Evolutionary conservation across 441 rosid genomes (phyloP).

Genomic region (Adansonia grandidieri): DNA sequence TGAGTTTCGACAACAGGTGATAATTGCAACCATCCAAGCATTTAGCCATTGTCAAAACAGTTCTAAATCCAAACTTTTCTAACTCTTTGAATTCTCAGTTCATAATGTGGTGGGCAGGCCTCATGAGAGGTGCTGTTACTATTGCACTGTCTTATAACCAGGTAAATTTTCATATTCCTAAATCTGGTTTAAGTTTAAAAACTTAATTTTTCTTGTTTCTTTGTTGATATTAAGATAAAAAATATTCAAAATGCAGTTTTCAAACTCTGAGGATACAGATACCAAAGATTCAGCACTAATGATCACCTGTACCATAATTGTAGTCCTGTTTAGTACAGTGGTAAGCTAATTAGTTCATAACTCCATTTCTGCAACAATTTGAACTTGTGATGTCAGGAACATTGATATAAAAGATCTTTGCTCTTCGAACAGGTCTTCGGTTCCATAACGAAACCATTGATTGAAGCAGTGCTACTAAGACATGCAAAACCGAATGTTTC

Average conservation of each 20-base stretch:
- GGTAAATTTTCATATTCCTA: conserved; percentile 30
- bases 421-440: conserved; percentile 57
- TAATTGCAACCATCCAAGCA: background rate
- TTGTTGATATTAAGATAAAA: conserved; percentile 15
- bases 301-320: conserved; percentile 62
- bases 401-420: background rate
- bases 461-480: conserved; percentile 49
- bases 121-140: conserved; percentile 84
- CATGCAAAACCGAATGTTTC: conserved; percentile 41
- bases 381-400: background rate
- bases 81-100: conserved; percentile 45
- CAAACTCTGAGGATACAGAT: background rate
- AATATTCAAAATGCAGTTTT: conserved; percentile 49
- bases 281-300: conserved; percentile 45
- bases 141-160: conserved; percentile 61
- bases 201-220: conserved; percentile 6
- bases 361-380: background rate
- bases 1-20: conserved; percentile 58
- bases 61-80: conserved; percentile 22
- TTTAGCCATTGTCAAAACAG: conserved; percentile 8
- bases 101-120: conserved; percentile 79
- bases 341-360: conserved; percentile 38
- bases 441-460: conserved; percentile 70
- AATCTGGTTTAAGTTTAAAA: conserved; percentile 15
- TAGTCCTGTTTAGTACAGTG: conserved; percentile 70